Evolutionary conservation across 306 rosid species (phyloP).

Genomic region (Ormosia semicastrata): DNA sequence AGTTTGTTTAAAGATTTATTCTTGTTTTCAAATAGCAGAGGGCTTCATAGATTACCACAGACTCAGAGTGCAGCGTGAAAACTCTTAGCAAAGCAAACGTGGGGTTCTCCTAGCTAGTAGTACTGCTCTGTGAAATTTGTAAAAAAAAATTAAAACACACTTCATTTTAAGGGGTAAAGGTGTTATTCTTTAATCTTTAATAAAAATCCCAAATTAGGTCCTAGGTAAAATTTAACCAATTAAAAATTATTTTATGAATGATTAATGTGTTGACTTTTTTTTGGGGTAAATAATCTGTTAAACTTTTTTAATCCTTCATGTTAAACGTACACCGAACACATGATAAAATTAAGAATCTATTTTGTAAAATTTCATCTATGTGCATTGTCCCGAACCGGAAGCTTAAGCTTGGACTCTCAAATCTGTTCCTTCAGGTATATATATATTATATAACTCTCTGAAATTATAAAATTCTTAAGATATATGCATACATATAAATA

Average conservation of each 20-base stretch:
- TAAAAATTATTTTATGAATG: neutral
- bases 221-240: neutral
- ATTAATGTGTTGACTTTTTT: neutral
- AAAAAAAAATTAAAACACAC: neutral
- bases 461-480: neutral
- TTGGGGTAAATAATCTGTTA: too few relatives aligned
- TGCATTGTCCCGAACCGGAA: neutral
- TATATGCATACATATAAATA: neutral
- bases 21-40: neutral
- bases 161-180: neutral
- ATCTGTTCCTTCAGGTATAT: neutral
- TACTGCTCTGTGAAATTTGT: neutral
- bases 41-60: neutral
- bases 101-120: neutral
- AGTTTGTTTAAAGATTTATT: neutral
- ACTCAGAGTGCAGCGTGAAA: neutral
- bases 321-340: neutral
- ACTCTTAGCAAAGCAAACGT: neutral
- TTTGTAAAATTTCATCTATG: neutral
- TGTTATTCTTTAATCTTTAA: neutral
- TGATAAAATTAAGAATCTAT: neutral
- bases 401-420: neutral
- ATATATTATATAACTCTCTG: neutral
- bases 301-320: neutral
- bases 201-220: neutral